Conservation (phyloP, 2,329 filamentous ascomycete species). For the Aspergillus novoparasiticus region DNA sequence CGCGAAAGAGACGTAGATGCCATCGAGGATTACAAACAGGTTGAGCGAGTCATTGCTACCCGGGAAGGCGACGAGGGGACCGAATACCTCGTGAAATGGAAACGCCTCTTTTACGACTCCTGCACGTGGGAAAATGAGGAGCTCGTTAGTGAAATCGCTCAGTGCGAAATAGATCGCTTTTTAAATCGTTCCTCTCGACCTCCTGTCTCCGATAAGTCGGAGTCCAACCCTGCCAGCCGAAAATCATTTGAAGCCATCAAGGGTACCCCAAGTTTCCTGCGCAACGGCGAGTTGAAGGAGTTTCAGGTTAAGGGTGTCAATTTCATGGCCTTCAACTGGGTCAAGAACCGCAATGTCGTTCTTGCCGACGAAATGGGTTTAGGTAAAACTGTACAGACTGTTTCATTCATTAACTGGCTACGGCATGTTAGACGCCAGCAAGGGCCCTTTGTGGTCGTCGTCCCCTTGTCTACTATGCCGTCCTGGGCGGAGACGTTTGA, state of each 20-base stretch:
- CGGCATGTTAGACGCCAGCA: constrained; percentile 87
- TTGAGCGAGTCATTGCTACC: constrained; percentile 87
- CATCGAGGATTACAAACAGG: constrained; percentile 84
- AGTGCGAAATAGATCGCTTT: constrained; percentile 89
- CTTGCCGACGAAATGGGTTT: constrained; percentile 98
- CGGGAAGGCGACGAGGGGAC: constrained; percentile 76
- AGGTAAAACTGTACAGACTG: constrained; percentile 96
- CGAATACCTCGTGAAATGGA: constrained; percentile 97
- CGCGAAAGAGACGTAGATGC: constrained; percentile 88
- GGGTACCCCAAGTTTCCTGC: constrained; percentile 82
- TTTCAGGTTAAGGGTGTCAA: constrained; percentile 95
- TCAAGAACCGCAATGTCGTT: constrained; percentile 90
- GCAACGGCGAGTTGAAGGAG: constrained; percentile 79
- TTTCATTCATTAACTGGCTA: constrained; percentile 96
- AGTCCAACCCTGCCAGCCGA: constrained; percentile 75
- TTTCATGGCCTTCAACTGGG: constrained; percentile 96
- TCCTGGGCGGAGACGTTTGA: constrained; percentile 99
- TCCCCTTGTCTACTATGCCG: constrained; percentile 93
- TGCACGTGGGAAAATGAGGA: constrained; percentile 89
- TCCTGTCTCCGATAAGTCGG: constrained; percentile 76
- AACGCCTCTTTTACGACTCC: constrained; percentile 86
- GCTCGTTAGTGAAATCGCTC: constrained; percentile 75
- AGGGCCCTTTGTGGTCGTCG: constrained; percentile 95
- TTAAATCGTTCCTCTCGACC: constrained; percentile 79
- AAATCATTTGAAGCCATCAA: constrained; percentile 72